A percentile compares a stretch with the other conserved stretches of the same genome.
Conservation (phyloP, 306 rosid genomes). For the Cucurbita pepo region DNA sequence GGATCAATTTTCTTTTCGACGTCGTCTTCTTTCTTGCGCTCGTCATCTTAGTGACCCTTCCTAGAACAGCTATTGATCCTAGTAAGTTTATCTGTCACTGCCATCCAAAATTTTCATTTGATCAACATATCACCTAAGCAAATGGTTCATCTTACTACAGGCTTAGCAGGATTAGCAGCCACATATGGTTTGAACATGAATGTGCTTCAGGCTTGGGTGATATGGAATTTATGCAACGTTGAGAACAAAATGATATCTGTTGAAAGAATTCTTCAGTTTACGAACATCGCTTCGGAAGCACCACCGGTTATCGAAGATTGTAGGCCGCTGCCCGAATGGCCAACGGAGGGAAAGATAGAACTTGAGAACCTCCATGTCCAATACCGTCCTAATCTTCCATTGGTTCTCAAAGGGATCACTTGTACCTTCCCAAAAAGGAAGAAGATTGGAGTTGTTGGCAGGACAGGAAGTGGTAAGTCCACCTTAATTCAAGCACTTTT, state of each 20-base stretch:
- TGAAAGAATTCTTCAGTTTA: conserved; percentile 68
- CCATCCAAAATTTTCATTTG: background rate
- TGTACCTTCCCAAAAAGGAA: conserved; percentile 48
- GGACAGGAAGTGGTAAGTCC: conserved; percentile 85
- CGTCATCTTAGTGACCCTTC: conserved; percentile 46
- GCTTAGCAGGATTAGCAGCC: conserved; percentile 76
- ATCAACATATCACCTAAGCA: background rate
- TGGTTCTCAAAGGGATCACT: conserved; percentile 62
- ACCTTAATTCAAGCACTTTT: conserved; percentile 76
- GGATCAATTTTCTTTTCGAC: conserved; percentile 68
- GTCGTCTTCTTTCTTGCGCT: conserved; percentile 49
- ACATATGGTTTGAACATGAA: conserved; percentile 64
- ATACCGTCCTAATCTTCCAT: conserved; percentile 48
- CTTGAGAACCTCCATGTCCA: conserved; percentile 42
- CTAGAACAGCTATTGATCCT: conserved; percentile 57
- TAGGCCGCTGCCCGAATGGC: conserved; percentile 67
- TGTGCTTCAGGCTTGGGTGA: conserved; percentile 81
- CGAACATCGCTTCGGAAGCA: conserved; percentile 52
- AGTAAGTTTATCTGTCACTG: conserved; percentile 26
- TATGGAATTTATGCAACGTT: conserved; percentile 83
- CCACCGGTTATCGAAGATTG: conserved; percentile 33
- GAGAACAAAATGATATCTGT: conserved; percentile 91
- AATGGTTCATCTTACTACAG: conserved; percentile 20
- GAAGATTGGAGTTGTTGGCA: conserved; percentile 66
- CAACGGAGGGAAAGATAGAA: conserved; percentile 46